Evolutionary conservation across 306 rosid genomes (phyloP), one percentile per base, ranked within the genome.

Genomic region (Quercus glauca): DNA sequence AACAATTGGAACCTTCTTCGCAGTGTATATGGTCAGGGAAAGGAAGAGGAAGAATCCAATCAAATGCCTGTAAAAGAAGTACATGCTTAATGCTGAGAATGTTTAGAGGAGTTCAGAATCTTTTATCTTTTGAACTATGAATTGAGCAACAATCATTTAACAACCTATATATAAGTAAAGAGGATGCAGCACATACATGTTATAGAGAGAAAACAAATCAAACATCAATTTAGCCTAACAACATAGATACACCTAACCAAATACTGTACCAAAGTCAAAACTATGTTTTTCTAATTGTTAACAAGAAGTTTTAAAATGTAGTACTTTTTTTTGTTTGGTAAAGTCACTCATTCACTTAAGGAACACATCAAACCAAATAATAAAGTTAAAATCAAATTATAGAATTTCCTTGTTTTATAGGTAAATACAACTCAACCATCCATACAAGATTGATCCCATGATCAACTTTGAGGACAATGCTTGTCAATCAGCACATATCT

Each of bases 11-110:
- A 93, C 74, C 89, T 91, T 82, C 84, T 79, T 87, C 60, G 94
- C 96, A 71, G 99, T 95, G 90, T 89, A 95, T 86, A 95, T 76
- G 80, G 99, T 95, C 88, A 95, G 85, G 79, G 96, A 51, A 61
- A 95, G 97, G 83, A 95, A 95, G 74, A 95, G 82, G 89, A 95
- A 89, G 87, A 95, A 95, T 79, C 99, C 99, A 7, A 95, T 90
- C 89, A 95, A 89, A 89, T 95, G 99, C 92, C 99, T 95, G 87
- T 82, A 89, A 33, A 69, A 71, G 74, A 79, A 5, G 26, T 14
- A 68, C 35, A 37, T 19, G 72, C 51, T 68, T 35, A 68, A 37
- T n/a, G 15, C 8, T 2, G 2, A 10, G 26, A 67, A 35, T 9
- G 52, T n/a, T 68, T 14, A 28, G 3, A 13, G 19, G 20, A 18